Percentiles rank a stretch among this genome's conserved stretches.
phyloP scores from a whole-genome alignment of 495 filamentous ascomycete genomes.

The Penicillium antarcticum region DNA sequence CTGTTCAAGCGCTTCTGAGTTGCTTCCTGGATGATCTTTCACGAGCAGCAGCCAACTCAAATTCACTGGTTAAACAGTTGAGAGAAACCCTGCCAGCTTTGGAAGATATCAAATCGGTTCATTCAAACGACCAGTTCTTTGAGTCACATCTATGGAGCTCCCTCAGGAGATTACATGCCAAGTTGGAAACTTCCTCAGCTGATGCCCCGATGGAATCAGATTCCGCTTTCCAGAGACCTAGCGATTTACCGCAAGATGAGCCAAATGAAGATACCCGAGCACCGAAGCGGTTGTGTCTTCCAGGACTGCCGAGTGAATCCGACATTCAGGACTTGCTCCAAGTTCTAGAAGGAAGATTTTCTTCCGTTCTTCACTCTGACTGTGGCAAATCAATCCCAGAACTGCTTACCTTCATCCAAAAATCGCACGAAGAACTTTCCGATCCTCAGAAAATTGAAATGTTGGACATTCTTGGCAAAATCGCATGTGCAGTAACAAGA shows the following conservation, averaged over 20 bases:
- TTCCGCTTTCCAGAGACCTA: conserved; percentile 7
- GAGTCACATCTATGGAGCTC: conserved; percentile 26
- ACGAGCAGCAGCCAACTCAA: conserved; percentile 8
- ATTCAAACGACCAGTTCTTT: conserved; percentile 8
- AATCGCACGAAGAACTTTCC: conserved; percentile 19
- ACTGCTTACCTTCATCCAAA: conserved; percentile 19
- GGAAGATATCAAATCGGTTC: conserved; percentile 15
- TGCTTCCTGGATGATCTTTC: conserved; percentile 23
- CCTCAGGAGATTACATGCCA: conserved; percentile 13
- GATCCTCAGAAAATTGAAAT: conserved; percentile 32
- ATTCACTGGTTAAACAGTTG: conserved; percentile 8
- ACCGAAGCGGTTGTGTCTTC: conserved; percentile 27
- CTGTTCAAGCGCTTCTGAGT: conserved; percentile 26
- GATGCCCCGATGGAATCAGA: not conserved
- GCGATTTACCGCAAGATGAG: conserved; percentile 1
- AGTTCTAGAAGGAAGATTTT: conserved; percentile 16
- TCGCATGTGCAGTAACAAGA: conserved; percentile 44
- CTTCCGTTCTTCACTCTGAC: conserved; percentile 17
- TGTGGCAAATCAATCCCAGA: conserved; percentile 17
- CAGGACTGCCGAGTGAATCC: not conserved
- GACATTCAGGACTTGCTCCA: conserved; percentile 9
- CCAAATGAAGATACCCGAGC: conserved; percentile 12
- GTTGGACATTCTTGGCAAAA: conserved; percentile 33
- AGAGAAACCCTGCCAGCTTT: conserved; percentile 25
- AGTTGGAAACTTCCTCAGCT: not conserved